phyloP scores from a whole-genome alignment of 345 rosid species.

The Anacardium occidentale region DNA sequence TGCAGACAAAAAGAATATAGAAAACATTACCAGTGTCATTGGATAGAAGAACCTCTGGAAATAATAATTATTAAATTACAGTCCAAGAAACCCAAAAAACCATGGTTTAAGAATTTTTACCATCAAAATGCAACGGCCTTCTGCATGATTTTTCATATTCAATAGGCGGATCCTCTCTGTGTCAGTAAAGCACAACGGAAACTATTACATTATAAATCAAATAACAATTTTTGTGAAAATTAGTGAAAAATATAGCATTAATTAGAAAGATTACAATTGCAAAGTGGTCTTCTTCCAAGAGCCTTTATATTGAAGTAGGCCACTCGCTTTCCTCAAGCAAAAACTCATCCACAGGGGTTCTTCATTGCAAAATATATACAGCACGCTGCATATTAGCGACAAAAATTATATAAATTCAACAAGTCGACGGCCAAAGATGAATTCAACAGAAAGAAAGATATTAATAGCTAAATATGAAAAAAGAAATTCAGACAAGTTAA shows the following conservation, averaged over 20 bases:
- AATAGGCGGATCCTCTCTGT: constrained; percentile 59
- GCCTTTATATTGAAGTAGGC: constrained; percentile 63
- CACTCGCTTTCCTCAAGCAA: constrained; percentile 51
- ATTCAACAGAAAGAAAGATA: neutral
- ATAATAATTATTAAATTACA: neutral
- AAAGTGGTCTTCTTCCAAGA: constrained; percentile 87
- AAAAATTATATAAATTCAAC: neutral
- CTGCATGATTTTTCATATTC: constrained; percentile 34
- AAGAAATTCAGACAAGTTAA: neutral
- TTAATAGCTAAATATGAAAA: neutral
- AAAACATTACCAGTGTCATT: neutral
- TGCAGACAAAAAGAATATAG: neutral
- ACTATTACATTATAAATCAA: neutral
- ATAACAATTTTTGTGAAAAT: neutral
- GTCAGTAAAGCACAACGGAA: constrained; percentile 15
- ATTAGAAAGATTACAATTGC: constrained; percentile 41
- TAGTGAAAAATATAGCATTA: neutral
- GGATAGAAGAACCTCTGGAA: constrained; percentile 5
- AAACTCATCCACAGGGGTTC: constrained; percentile 92
- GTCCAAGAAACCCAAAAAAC: constrained; percentile 7
- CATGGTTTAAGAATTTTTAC: constrained; percentile 31
- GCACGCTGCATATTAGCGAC: constrained; percentile 48
- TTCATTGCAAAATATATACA: constrained; percentile 83
- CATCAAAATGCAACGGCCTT: constrained; percentile 61
- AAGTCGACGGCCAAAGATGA: neutral